Percentiles rank a stretch among this genome's conserved stretches.
phyloP scores from a whole-genome alignment of 2,329 filamentous ascomycete species.

The Phialophora tarda region DNA sequence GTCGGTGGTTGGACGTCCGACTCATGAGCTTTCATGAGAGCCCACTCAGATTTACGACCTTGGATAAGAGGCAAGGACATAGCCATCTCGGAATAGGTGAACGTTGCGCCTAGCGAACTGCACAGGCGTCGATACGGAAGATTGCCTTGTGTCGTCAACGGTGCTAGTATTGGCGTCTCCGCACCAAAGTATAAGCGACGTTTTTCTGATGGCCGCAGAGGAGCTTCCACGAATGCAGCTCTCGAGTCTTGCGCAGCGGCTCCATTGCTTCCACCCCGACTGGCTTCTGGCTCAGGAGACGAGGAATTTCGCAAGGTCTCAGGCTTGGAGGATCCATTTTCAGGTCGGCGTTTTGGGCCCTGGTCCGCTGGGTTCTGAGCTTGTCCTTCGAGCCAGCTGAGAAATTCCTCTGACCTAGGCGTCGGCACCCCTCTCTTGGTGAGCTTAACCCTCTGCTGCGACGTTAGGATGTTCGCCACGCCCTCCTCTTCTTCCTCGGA shows the following conservation, averaged over 20 bases:
- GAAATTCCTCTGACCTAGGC: conserved; percentile 75
- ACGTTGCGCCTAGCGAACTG: conserved; percentile 83
- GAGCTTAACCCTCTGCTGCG: conserved; percentile 74
- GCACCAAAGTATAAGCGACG: conserved; percentile 89
- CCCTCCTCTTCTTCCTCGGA: conserved; percentile 58
- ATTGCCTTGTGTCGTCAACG: conserved; percentile 95
- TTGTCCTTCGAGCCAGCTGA: conserved; percentile 76
- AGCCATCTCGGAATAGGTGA: conserved; percentile 99
- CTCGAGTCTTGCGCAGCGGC: conserved; percentile 70
- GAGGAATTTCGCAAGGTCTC: conserved; percentile 35
- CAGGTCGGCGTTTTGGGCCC: conserved; percentile 54
- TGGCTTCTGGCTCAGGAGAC: conserved; percentile 41
- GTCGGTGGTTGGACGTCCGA: conserved; percentile 76
- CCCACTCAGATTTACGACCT: conserved; percentile 91
- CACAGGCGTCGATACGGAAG: conserved; percentile 91
- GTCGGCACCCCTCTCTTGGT: conserved; percentile 73
- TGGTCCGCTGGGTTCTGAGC: conserved; percentile 46
- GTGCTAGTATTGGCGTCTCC: conserved; percentile 91
- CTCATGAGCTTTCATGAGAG: conserved; percentile 88
- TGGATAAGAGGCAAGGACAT: conserved; percentile 88
- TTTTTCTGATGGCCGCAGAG: conserved; percentile 91
- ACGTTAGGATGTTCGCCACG: conserved; percentile 75
- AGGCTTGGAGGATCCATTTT: conserved; percentile 42
- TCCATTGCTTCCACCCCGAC: conserved; percentile 49
- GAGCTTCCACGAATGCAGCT: conserved; percentile 82